These are phyloP conservation scores for Cladobotryum mycophilum DNA, from an alignment of 2,329 filamentous ascomycete genomes.

Conservation along the genomic window DNA sequence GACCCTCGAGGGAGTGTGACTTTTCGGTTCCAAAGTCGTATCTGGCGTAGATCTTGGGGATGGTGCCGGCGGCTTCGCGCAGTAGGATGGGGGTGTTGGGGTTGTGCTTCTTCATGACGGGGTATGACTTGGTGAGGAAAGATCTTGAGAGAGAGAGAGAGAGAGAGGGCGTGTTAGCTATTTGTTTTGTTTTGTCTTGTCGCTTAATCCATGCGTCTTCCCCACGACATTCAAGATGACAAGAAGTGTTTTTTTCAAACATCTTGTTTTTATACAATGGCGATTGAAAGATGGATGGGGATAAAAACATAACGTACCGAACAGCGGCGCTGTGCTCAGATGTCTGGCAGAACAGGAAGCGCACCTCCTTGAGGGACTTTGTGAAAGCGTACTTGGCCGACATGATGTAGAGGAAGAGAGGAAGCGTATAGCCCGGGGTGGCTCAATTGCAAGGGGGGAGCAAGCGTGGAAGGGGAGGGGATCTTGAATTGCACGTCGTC, in stretches of 20 bases:
- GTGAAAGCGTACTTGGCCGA: constrained; percentile 89
- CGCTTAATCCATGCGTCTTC: neutral
- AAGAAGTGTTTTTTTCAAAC: neutral
- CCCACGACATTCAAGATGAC: neutral
- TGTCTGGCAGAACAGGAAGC: constrained; percentile 96
- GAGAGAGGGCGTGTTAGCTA: constrained; percentile 1
- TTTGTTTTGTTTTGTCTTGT: neutral
- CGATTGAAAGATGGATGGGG: neutral
- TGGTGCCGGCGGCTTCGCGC: constrained; percentile 78
- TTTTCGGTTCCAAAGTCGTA: constrained; percentile 63
- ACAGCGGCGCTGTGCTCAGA: constrained; percentile 83
- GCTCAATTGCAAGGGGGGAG: neutral
- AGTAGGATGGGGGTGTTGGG: constrained; percentile 89
- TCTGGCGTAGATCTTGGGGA: constrained; percentile 84
- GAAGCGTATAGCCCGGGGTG: neutral
- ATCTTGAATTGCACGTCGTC: neutral
- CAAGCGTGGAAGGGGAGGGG: neutral
- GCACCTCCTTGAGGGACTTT: constrained; percentile 84
- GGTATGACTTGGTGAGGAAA: constrained; percentile 87
- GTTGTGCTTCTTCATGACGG: constrained; percentile 99
- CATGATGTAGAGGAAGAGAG: constrained; percentile 49
- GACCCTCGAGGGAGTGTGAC: constrained; percentile 51
- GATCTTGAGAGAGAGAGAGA: constrained; percentile 59
- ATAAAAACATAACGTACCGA: constrained; percentile 66
- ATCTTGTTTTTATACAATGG: neutral